Conservation (phyloP, 2,329 filamentous ascomycete genomes). For the Elsinoe necatrix region DNA sequence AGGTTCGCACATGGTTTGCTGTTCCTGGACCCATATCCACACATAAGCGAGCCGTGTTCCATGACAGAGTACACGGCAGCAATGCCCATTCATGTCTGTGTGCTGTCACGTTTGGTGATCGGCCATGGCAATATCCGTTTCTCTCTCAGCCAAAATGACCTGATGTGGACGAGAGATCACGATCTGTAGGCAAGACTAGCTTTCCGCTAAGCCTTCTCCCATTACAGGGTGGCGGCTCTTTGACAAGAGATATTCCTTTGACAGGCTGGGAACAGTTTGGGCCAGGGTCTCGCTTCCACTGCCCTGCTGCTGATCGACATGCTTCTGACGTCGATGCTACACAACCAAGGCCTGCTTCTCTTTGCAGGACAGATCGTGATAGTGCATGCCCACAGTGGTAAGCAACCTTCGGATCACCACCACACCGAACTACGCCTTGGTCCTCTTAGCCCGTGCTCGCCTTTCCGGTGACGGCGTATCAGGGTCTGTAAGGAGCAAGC, state of each 20-base stretch:
- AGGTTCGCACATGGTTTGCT: constrained; percentile 5
- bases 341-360: background rate
- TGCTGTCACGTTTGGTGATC: background rate
- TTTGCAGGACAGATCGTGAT: background rate
- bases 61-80: background rate
- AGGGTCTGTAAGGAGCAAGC: constrained; percentile 7
- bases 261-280: background rate
- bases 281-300: constrained; percentile 4
- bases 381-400: background rate
- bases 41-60: background rate
- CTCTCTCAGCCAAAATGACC: background rate
- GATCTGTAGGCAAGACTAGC: constrained; percentile 2
- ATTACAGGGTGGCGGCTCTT: constrained; percentile 13
- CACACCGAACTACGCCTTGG: background rate
- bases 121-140: background rate
- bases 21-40: background rate
- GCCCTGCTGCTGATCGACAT: background rate
- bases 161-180: background rate
- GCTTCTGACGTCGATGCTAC: background rate
- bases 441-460: background rate
- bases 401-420: background rate
- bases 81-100: background rate
- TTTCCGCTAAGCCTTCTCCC: background rate
- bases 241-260: background rate
- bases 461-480: background rate